Conservation (phyloP, 23 red algal genomes). For the Rhodosorus marinus region DNA sequence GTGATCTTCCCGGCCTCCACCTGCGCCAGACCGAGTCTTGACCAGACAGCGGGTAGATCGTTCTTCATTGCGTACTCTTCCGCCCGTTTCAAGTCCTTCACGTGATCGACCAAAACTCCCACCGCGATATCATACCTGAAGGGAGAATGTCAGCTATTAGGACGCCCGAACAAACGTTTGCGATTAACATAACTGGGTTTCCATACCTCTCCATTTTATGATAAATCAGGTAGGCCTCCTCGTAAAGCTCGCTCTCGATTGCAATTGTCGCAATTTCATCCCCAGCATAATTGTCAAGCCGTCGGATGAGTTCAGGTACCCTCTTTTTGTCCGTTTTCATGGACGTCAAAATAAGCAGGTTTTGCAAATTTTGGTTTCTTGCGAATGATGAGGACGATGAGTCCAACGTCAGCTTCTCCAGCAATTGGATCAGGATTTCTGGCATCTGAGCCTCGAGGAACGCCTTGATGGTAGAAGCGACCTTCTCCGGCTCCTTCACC, state of each 20-base stretch:
- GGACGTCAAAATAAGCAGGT: constrained; percentile 88
- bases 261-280: constrained; percentile 63
- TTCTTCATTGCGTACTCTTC: constrained; percentile 68
- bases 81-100: constrained; percentile 63
- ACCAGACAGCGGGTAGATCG: constrained; percentile 51
- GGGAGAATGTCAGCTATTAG: too few species aligned
- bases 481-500: constrained; percentile 50
- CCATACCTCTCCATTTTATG: constrained; percentile 71
- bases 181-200: constrained; percentile 57
- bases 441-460: constrained; percentile 90
- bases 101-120: too few species aligned
- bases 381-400: constrained; percentile 54
- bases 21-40: constrained; percentile 44
- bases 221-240: constrained; percentile 89
- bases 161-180: too few species aligned
- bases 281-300: constrained; percentile 82
- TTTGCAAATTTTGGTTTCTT: constrained; percentile 84
- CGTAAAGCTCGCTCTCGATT: constrained; percentile 52
- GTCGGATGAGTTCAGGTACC: constrained; percentile 53
- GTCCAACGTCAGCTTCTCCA: constrained; percentile 84
- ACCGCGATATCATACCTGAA: too few species aligned
- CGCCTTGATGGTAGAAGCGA: constrained; percentile 72
- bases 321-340: constrained; percentile 68
- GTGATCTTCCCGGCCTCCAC: constrained; percentile 45
- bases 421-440: constrained; percentile 78